These are phyloP conservation scores for Dalbergia oliveri DNA, from an alignment of 306 rosid species.

Conservation along the genomic window DNA sequence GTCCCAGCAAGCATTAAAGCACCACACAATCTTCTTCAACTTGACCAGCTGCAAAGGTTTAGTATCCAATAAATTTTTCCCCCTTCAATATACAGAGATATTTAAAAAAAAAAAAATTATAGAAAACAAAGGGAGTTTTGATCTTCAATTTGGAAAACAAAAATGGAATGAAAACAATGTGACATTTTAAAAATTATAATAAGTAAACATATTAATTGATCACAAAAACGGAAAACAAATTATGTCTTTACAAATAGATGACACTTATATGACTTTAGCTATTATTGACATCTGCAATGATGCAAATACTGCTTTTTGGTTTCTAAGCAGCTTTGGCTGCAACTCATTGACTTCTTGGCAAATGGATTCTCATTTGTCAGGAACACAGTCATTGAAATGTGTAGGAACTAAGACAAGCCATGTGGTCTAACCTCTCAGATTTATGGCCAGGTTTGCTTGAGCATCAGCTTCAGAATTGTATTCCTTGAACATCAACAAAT, in stretches of 20 bases:
- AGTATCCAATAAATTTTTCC: conserved; percentile 20
- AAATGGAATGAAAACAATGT: not conserved
- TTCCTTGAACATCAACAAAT: conserved; percentile 60
- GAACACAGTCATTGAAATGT: not conserved
- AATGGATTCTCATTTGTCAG: conserved; percentile 4
- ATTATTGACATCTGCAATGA: too few relatives aligned
- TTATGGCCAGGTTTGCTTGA: conserved; percentile 73
- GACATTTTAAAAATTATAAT: not conserved
- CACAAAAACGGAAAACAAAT: too few relatives aligned
- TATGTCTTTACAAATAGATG: too few relatives aligned
- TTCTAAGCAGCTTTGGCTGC: conserved; percentile 19
- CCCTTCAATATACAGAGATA: not conserved
- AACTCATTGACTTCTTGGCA: not conserved
- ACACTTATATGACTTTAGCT: too few relatives aligned
- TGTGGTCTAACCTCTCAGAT: conserved; percentile 65
- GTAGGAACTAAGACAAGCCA: conserved; percentile 28
- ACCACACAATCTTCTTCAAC: conserved; percentile 64
- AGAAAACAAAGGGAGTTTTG: not conserved
- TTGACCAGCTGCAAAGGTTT: conserved; percentile 71
- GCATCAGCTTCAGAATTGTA: conserved; percentile 79
- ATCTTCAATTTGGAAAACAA: not conserved
- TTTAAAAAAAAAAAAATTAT: not conserved
- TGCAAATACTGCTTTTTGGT: not conserved
- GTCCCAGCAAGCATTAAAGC: conserved; percentile 12
- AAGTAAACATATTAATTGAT: not conserved